These are phyloP conservation scores for Dothidotthia symphoricarpi DNA, from an alignment of 2,329 filamentous ascomycete genomes.

Conservation along the genomic window DNA sequence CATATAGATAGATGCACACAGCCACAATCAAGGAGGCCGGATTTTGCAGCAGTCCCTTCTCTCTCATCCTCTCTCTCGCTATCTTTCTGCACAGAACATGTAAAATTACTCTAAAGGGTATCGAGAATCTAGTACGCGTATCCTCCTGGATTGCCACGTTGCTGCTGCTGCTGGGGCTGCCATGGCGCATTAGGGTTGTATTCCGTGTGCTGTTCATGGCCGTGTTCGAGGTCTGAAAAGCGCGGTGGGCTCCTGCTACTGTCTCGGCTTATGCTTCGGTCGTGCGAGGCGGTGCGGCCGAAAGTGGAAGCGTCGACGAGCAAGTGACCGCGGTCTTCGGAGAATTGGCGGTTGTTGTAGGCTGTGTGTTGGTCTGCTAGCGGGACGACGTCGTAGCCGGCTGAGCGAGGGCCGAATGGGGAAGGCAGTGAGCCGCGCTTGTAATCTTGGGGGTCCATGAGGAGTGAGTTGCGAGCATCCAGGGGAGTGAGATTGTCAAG, in stretches of 20 bases:
- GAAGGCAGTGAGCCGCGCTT: constrained; percentile 38
- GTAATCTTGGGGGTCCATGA: constrained; percentile 62
- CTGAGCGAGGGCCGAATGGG: constrained; percentile 30
- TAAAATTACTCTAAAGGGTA: constrained; percentile 4
- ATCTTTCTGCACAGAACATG: no score
- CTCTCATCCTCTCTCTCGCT: no score
- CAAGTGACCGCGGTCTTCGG: constrained; percentile 31
- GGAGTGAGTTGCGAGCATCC: constrained; percentile 81
- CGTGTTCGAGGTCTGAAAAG: constrained; percentile 32
- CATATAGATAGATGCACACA: no score
- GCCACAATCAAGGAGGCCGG: no score
- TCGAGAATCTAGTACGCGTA: constrained; percentile 24
- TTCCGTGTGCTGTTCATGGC: constrained; percentile 17
- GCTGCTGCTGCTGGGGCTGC: constrained; percentile 21
- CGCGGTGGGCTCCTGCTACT: constrained; percentile 28
- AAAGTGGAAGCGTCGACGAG: constrained; percentile 39
- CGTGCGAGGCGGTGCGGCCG: constrained; percentile 24
- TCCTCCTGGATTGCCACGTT: constrained; percentile 21
- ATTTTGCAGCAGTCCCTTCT: no score
- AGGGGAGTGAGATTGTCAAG: constrained; percentile 81
- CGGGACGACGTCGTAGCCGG: constrained; percentile 40
- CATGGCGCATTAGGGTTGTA: constrained; percentile 25
- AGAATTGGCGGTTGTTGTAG: constrained; percentile 26
- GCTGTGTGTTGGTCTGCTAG: constrained; percentile 37
- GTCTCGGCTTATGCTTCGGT: constrained; percentile 21